Evolutionary conservation across 1,284 basidiomycete species (phyloP).

Genomic region (Leccinum insolens): DNA sequence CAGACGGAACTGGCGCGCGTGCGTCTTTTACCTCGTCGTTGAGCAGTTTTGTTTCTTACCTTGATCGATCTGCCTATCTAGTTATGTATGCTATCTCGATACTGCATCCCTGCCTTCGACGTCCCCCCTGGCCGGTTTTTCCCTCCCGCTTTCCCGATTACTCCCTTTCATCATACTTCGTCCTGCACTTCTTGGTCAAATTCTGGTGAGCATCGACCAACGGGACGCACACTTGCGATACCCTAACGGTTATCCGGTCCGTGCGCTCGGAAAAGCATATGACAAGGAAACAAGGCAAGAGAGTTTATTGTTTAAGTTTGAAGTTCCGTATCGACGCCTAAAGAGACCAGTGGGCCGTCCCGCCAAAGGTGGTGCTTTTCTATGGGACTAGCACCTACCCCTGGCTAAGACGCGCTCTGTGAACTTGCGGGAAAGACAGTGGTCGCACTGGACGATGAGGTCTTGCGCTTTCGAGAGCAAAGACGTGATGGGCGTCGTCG

Average conservation of each 20-base stretch:
- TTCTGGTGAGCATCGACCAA: slow-evolving; percentile 92
- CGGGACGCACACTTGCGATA: slow-evolving; percentile 92
- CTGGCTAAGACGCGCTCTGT: too few species aligned
- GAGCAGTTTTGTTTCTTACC: slow-evolving; percentile 10
- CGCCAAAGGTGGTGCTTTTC: slow-evolving; percentile 55
- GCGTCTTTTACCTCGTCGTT: slow-evolving; percentile 34
- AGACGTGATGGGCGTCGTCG: too few species aligned
- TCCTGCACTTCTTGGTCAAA: slow-evolving; percentile 76
- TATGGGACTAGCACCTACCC: too few species aligned
- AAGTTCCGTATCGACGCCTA: slow-evolving; percentile 96
- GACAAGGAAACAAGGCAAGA: slow-evolving; percentile 98
- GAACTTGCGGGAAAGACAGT: too few species aligned
- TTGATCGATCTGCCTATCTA: background rate
- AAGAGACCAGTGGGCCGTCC: slow-evolving; percentile 91
- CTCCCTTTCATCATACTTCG: slow-evolving; percentile 93
- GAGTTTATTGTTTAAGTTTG: slow-evolving; percentile 91
- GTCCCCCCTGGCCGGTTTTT: background rate
- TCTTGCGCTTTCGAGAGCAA: too few species aligned
- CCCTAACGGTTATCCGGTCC: slow-evolving; percentile 97
- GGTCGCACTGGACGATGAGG: too few species aligned
- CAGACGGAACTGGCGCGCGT: slow-evolving; percentile 95
- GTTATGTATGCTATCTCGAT: background rate
- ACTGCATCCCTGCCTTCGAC: background rate
- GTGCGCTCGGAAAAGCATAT: slow-evolving; percentile 89
- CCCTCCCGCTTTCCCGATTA: too few species aligned